Conservation (phyloP, 352 stramenopile genomes). For the Phytophthora chlamydospora region DNA sequence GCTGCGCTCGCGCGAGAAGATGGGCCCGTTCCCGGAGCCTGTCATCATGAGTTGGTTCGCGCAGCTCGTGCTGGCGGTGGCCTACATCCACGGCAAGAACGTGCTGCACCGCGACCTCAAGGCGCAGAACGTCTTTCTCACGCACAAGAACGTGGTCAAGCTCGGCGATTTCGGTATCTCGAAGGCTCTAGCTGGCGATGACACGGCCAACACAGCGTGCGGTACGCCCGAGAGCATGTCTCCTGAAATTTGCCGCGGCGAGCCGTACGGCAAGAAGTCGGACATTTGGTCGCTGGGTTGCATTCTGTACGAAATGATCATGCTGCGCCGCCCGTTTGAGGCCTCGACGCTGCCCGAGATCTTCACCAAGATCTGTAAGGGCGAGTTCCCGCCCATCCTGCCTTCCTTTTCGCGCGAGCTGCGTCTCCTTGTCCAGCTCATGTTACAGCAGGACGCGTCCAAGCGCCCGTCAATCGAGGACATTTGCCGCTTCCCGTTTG, state of each 20-base stretch:
- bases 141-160: slow-evolving; percentile 88
- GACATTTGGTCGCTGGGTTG: slow-evolving; percentile 92
- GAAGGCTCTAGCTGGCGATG: slow-evolving; percentile 81
- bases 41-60: slow-evolving; percentile 91
- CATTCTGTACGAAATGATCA: slow-evolving; percentile 92
- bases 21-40: slow-evolving; percentile 81
- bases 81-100: slow-evolving; percentile 91
- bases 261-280: slow-evolving; percentile 90
- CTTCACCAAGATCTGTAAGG: slow-evolving; percentile 90
- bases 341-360: slow-evolving; percentile 82
- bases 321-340: slow-evolving; percentile 87
- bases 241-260: slow-evolving; percentile 86
- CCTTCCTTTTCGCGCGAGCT: slow-evolving; percentile 82
- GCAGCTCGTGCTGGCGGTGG: slow-evolving; percentile 82
- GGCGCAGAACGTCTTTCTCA: slow-evolving; percentile 90
- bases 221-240: slow-evolving; percentile 91
- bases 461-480: slow-evolving; percentile 91
- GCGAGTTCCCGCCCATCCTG: slow-evolving; percentile 82
- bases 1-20: slow-evolving; percentile 76
- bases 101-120: slow-evolving; percentile 90
- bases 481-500: slow-evolving; percentile 89
- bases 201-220: slow-evolving; percentile 82
- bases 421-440: slow-evolving; percentile 85
- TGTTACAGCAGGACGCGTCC: slow-evolving; percentile 86
- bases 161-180: slow-evolving; percentile 91